Evolutionary conservation across 1,284 basidiomycete genomes (phyloP), one percentile per base, ranked within the genome.

Genomic region (Melanopsichium pennsylvanicum): DNA sequence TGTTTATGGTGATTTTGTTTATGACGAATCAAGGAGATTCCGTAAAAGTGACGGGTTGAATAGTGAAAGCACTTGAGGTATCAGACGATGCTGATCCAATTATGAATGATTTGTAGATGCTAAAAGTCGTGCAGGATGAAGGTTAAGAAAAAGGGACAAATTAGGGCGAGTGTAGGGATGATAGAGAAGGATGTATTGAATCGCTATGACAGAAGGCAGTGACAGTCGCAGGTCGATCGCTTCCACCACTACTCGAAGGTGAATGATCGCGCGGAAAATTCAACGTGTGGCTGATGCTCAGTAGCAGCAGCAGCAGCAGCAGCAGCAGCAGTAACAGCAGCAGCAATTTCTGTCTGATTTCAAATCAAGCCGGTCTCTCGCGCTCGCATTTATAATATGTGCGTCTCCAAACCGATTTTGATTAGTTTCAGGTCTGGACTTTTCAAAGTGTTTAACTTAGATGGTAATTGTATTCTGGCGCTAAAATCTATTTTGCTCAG

Each of bases 181-280:
- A 22, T 38, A 36, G 40, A 31, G 44, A 33, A 39, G 29, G 26
- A 38, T 39, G 57, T n/a, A n/a, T n/a, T n/a, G n/a, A n/a, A n/a
- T n/a, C n/a, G n/a, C n/a, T n/a, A n/a, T n/a, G n/a, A n/a, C n/a
- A n/a, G n/a, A n/a, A n/a, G n/a, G n/a, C n/a, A n/a, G n/a, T n/a
- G n/a, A n/a, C n/a, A n/a, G n/a, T n/a, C n/a, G n/a, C n/a, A n/a
- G n/a, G 27, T 31, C 27, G 27, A 31, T 8, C 32, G 32, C 32
- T 34, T 34, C 15, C 32, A 9, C 32, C 32, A 34, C 13, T 15
- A 13, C 13, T n/a, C n/a, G n/a, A n/a, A 9, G 34, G 34, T 31
- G 48, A 29, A 52, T 52, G 58, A 61, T 61, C 50, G 58, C 58
- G 46, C 50, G 41, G 46, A 61, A 54, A 44, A 45, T 61, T 31